phyloP scores from a whole-genome alignment of 2,329 filamentous ascomycete species.

The Keithomyces neogunnii region DNA sequence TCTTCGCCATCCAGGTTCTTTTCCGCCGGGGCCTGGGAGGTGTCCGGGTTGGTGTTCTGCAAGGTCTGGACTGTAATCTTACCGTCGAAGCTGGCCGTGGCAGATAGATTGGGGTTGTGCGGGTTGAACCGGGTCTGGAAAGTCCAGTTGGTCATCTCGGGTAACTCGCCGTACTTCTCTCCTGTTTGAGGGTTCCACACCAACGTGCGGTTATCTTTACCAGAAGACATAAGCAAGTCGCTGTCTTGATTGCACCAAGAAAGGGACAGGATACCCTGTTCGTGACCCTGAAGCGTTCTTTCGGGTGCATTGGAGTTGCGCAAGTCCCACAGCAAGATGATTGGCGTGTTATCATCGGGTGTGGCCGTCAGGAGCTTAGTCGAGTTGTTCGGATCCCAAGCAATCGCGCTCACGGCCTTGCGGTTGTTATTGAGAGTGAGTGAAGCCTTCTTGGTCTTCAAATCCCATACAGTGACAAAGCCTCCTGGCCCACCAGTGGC shows the following conservation, averaged over 20 bases:
- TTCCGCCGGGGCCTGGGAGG: conserved; percentile 58
- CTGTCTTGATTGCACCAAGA: conserved; percentile 94
- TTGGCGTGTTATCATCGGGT: conserved; percentile 76
- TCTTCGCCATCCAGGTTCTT: conserved; percentile 79
- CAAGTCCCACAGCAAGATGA: conserved; percentile 90
- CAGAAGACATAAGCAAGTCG: conserved; percentile 81
- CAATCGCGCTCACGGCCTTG: conserved; percentile 89
- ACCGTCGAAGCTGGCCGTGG: conserved; percentile 94
- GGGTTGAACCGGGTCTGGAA: conserved; percentile 95
- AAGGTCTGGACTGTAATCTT: conserved; percentile 91
- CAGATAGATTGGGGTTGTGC: conserved; percentile 82
- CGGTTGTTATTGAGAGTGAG: conserved; percentile 91
- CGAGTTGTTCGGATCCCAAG: conserved; percentile 93
- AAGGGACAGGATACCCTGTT: conserved; percentile 84
- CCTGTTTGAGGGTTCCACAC: conserved; percentile 96
- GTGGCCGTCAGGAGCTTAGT: conserved; percentile 93
- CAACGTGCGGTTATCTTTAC: conserved; percentile 92
- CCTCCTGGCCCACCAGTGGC: conserved; percentile 89
- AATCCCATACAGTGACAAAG: conserved; percentile 96
- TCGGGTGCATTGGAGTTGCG: conserved; percentile 95
- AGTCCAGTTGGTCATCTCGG: conserved; percentile 98
- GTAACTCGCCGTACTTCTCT: conserved; percentile 81
- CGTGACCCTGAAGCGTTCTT: conserved; percentile 79
- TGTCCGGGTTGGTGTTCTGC: conserved; percentile 80
- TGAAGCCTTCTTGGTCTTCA: conserved; percentile 96